Evolutionary conservation across 192 early-diverging fungal species (phyloP).

Genomic region (Linnemannia elongata): DNA sequence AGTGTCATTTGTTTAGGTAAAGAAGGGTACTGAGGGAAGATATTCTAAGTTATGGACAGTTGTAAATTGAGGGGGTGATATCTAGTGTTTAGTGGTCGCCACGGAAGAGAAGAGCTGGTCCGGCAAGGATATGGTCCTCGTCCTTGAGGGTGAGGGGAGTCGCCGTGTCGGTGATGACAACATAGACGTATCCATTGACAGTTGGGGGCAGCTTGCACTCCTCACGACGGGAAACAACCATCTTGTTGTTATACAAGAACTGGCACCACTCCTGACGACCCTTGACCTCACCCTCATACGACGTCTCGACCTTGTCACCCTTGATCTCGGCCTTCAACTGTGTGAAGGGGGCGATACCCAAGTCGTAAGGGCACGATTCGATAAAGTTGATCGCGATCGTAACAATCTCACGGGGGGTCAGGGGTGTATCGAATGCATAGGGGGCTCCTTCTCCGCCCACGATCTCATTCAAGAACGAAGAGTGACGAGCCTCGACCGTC

Average conservation of each 20-base stretch:
- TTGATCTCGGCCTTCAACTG: constrained; percentile 6
- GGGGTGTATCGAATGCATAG: constrained; percentile 64
- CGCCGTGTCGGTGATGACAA: constrained; percentile 24
- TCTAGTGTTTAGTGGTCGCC: constrained; percentile 21
- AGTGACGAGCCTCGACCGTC: constrained; percentile 69
- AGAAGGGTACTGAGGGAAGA: not conserved
- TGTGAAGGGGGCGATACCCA: constrained; percentile 34
- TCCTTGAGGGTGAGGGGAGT: constrained; percentile 22
- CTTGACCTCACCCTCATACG: not conserved
- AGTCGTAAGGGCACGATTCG: constrained; percentile 52
- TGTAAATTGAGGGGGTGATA: not conserved
- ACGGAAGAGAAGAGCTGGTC: constrained; percentile 30
- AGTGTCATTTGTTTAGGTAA: not conserved
- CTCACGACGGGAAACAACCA: not conserved
- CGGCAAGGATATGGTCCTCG: constrained; percentile 21
- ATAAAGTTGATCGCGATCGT: constrained; percentile 66
- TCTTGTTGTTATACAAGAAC: constrained; percentile 26
- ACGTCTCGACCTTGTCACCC: not conserved
- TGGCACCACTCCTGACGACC: constrained; percentile 24
- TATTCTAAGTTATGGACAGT: not conserved
- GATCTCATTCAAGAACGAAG: constrained; percentile 62
- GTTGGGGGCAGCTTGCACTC: constrained; percentile 12
- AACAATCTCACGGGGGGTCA: constrained; percentile 58
- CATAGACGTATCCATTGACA: constrained; percentile 23
- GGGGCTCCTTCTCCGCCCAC: constrained; percentile 16